Evolutionary conservation across 2,329 filamentous ascomycete species (phyloP).

Genomic region (Ustulina deusta): DNA sequence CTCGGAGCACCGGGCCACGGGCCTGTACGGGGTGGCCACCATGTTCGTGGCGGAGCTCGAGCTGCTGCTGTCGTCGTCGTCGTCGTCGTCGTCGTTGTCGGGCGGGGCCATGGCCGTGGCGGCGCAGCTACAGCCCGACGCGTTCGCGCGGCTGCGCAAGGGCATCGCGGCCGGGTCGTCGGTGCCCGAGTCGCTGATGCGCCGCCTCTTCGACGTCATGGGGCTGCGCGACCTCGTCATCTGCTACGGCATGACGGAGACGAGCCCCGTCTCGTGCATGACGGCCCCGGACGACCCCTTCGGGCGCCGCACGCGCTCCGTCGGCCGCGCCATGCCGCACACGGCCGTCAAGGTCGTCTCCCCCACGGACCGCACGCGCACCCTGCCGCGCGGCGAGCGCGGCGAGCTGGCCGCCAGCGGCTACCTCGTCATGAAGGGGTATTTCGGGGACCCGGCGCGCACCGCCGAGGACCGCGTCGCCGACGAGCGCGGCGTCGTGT

Average conservation of each 20-base stretch:
- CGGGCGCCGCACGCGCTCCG: conserved; percentile 77
- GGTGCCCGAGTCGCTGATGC: conserved; percentile 87
- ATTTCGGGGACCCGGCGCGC: conserved; percentile 79
- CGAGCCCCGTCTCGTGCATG: conserved; percentile 82
- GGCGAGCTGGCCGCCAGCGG: conserved; percentile 88
- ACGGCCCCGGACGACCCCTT: conserved; percentile 81
- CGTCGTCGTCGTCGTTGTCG: no score
- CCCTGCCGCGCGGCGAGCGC: conserved; percentile 72
- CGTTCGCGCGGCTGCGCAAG: conserved; percentile 71
- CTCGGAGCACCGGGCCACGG: conserved; percentile 66
- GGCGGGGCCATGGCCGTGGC: no score
- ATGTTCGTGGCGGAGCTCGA: conserved; percentile 95
- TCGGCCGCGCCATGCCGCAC: conserved; percentile 87
- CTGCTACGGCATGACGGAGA: conserved; percentile 98
- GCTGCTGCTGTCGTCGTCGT: conserved; percentile 76
- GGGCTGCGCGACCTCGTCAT: conserved; percentile 88
- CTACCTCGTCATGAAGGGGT: conserved; percentile 91
- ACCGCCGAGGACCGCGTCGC: conserved; percentile 74
- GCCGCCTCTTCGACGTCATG: conserved; percentile 75
- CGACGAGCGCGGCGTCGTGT: conserved; percentile 59
- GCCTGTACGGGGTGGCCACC: conserved; percentile 89
- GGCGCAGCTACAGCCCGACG: conserved; percentile 44
- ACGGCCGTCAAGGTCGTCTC: conserved; percentile 82
- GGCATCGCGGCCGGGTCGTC: conserved; percentile 90
- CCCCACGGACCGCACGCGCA: conserved; percentile 66